Evolutionary conservation across 805 yeast species (phyloP), one percentile per base, ranked within the genome.

Genomic region (Sungouiella thailandica): DNA sequence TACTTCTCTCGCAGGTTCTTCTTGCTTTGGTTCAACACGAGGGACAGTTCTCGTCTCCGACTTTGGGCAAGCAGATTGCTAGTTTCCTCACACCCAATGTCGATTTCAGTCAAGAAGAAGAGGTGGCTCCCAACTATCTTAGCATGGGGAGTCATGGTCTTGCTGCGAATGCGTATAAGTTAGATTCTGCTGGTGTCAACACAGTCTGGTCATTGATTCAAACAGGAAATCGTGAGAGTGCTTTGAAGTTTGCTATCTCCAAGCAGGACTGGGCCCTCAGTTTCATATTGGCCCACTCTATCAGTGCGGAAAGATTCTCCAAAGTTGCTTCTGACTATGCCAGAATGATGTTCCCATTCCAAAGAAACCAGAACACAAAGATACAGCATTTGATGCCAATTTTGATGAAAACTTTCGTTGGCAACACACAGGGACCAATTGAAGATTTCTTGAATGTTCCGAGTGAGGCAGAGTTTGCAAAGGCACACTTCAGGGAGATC

Each of bases 261-360:
- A 72, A 75, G 34, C 72, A 76, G 7, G 84, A 85, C 44, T 89
- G 85, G 82, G 78, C 90, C 0, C 65, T 88, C 55, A 83, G 96
- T 0, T 58, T 90, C 35, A 53, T 87, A 19, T 62, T 89, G 31
- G 79, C 94, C 1, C 72, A 80, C 39, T 55, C 85, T 12, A 60
- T 77, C 17, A 82, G 93, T 2, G 72, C 74, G 14, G 79, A 76
- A 3, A 65, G 68, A 24, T 80, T 83, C 74, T 57, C 74, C 4
- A 58, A 61, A 22, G 72, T 81, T 2, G 79, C 81, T 5, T 66
- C 78, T 8, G 75, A 69, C 34, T 84, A 77, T 52, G 70, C 70
- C 45, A 30, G 74, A 61, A 41, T 78, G 61, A 41, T 65, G 56
- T 47, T 60, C 56, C 47, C 73, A 44, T 43, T 69, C 54, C 55